Conservation (phyloP, 192 early-diverging fungal species). For the Jimgerdemannia flammicorona region DNA sequence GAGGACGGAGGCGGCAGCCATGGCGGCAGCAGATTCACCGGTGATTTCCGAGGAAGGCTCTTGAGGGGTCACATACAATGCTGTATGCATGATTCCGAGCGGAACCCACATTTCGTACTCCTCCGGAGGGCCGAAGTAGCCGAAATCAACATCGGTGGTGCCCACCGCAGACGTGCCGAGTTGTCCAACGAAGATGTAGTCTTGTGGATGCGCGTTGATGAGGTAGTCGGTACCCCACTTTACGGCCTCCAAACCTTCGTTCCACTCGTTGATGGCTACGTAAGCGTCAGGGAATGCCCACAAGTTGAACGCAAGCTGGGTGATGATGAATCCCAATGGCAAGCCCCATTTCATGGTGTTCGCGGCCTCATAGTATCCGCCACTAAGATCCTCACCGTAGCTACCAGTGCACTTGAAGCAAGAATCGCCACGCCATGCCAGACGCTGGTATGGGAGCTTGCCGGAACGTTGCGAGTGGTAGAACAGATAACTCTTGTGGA, state of each 20-base stretch:
- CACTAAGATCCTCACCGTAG: conserved; percentile 48
- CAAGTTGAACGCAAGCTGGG: conserved; percentile 47
- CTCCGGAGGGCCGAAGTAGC: conserved; percentile 53
- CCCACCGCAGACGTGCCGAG: conserved; percentile 24
- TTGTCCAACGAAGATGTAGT: conserved; percentile 46
- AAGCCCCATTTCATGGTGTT: conserved; percentile 60
- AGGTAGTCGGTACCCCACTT: conserved; percentile 51
- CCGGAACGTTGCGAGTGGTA: conserved; percentile 51
- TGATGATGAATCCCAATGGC: conserved; percentile 41
- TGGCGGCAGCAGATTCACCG: conserved; percentile 51
- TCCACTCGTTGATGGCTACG: conserved; percentile 33
- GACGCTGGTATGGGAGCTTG: conserved; percentile 40
- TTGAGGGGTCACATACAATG: conserved; percentile 25
- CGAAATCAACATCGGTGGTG: conserved; percentile 40
- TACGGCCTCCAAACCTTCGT: conserved; percentile 29
- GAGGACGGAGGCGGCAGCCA: conserved; percentile 48
- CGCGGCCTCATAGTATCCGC: conserved; percentile 55
- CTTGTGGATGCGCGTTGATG: conserved; percentile 51
- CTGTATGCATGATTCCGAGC: conserved; percentile 24
- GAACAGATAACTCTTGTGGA: conserved; percentile 50
- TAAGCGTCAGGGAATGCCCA: conserved; percentile 37
- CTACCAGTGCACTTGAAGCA: conserved; percentile 46
- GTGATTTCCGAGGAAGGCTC: conserved; percentile 27
- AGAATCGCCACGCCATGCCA: conserved; percentile 50
- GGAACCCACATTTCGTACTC: conserved; percentile 43